Evolutionary conservation across 1,284 basidiomycete species (phyloP).

Genomic region (Vanrija sp.): DNA sequence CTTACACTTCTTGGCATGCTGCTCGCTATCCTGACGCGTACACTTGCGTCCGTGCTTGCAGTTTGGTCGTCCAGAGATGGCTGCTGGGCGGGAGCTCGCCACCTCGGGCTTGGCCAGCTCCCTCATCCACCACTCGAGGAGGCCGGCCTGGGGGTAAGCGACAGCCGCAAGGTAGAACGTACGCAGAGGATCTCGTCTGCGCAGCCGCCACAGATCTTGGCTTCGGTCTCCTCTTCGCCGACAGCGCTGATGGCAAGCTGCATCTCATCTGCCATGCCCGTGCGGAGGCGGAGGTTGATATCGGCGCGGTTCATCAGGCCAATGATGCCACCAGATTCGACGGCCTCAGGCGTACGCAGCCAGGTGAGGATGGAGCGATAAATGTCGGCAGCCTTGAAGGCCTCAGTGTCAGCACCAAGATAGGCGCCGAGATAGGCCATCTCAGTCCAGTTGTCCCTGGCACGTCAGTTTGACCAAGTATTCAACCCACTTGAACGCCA

Average conservation of each 20-base stretch:
- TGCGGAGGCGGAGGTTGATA: slow-evolving; percentile 18
- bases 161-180: neutral
- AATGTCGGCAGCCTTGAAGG: slow-evolving; percentile 1
- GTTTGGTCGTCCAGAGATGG: slow-evolving; percentile 12
- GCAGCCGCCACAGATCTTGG: slow-evolving; percentile 18
- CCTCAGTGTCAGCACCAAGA: slow-evolving; percentile 1
- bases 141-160: slow-evolving; percentile 15
- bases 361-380: slow-evolving; percentile 15
- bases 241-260: slow-evolving; percentile 14
- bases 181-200: slow-evolving; percentile 23
- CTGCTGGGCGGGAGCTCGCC: slow-evolving; percentile 2
- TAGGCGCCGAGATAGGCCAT: slow-evolving; percentile 17
- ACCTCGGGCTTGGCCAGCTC: slow-evolving; percentile 21
- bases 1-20: slow-evolving; percentile 22
- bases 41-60: slow-evolving; percentile 24
- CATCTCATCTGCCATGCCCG: slow-evolving; percentile 21
- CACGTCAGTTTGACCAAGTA: neutral
- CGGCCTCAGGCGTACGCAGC: slow-evolving; percentile 15
- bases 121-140: slow-evolving; percentile 26
- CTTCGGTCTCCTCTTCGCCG: slow-evolving; percentile 5
- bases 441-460: slow-evolving; percentile 26
- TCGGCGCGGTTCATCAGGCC: slow-evolving; percentile 23
- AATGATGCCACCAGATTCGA: slow-evolving; percentile 17
- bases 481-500: slow-evolving; percentile 19
- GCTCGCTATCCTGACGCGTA: slow-evolving; percentile 12